Conservation (phyloP, 805 yeast species). For the Candida coleopterorum region DNA sequence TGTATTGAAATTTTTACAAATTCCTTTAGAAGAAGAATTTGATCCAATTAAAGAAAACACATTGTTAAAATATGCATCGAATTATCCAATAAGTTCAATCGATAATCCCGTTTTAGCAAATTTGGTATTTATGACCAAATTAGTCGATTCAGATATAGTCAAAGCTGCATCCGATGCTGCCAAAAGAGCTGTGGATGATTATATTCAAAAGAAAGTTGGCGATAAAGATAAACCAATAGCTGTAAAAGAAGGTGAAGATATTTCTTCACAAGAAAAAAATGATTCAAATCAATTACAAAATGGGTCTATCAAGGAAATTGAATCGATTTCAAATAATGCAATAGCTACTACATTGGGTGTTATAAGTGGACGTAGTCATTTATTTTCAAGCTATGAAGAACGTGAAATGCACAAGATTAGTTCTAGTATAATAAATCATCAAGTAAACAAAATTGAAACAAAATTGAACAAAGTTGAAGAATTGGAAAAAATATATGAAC, state of each 20-base stretch:
- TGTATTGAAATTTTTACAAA: conserved; percentile 67
- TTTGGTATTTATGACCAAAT: conserved; percentile 77
- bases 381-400: conserved; percentile 77
- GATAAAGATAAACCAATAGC: conserved; percentile 20
- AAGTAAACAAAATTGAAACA: conserved; percentile 58
- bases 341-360: conserved; percentile 69
- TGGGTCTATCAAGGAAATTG: conserved; percentile 8
- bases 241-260: conserved; percentile 9
- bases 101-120: conserved; percentile 95
- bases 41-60: conserved; percentile 50
- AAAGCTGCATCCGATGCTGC: conserved; percentile 73
- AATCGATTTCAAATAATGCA: conserved; percentile 42
- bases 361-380: conserved; percentile 72
- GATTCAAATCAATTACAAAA: conserved; percentile 10
- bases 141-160: conserved; percentile 84
- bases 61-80: conserved; percentile 75
- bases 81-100: conserved; percentile 75
- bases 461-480: conserved; percentile 56
- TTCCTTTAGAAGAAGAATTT: conserved; percentile 78
- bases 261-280: conserved; percentile 2
- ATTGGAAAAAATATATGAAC: conserved; percentile 61
- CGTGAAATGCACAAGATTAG: conserved; percentile 64
- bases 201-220: conserved; percentile 34
- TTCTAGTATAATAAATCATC: conserved; percentile 54
- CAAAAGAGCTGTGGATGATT: conserved; percentile 43